phyloP scores from a whole-genome alignment of 345 rosid genomes.

The Eucalyptus cladocalyx region DNA sequence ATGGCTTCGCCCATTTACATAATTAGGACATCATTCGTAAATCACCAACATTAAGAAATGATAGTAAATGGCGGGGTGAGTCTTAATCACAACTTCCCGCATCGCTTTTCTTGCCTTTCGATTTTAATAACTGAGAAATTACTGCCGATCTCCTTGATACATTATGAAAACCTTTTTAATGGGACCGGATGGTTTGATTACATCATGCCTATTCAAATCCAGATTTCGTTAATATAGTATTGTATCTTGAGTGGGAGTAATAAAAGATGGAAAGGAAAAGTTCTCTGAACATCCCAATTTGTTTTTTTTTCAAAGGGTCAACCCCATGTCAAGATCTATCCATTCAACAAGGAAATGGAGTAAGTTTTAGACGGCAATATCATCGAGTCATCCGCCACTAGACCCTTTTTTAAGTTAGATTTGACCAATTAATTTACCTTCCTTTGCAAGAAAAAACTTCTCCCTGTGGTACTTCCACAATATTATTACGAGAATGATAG shows the following conservation, averaged over 20 bases:
- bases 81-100: neutral
- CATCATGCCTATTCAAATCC: neutral
- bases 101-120: neutral
- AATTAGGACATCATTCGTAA: neutral
- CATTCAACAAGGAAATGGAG: neutral
- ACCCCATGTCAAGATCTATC: neutral
- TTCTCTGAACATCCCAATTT: neutral
- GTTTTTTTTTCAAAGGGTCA: neutral
- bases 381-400: neutral
- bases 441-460: neutral
- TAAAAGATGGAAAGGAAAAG: neutral
- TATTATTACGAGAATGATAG: neutral
- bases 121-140: neutral
- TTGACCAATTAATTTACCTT: neutral
- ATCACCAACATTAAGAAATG: neutral
- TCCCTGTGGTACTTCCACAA: neutral
- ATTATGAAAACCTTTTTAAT: neutral
- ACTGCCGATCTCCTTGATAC: neutral
- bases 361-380: neutral
- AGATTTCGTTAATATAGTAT: neutral
- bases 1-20: neutral
- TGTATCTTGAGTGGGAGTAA: neutral
- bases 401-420: neutral
- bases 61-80: neutral
- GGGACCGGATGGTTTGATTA: neutral